Base-by-base conservation (phyloP, 2,329 filamentous ascomycete genomes). In the Stachybotrys chlorohalonatus region DNA sequence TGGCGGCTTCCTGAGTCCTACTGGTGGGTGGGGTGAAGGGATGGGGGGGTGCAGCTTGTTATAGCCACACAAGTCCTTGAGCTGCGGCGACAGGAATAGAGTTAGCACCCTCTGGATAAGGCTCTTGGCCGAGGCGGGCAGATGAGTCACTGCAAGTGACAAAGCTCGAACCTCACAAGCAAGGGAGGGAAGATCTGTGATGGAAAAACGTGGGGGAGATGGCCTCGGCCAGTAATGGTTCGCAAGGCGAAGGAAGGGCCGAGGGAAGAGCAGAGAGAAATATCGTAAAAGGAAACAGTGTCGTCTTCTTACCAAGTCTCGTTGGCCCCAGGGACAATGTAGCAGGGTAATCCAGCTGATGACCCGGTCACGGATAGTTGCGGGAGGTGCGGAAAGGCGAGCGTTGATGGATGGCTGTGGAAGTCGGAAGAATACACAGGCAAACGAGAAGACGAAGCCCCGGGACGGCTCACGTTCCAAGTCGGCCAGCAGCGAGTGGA, bases 1-100 rank as follows among this genome's bases (percentile, higher is more conserved):
- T 79, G 69, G 24, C 24, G 24, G 66, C 71, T 74, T 66, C 70
- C 67, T 58, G 59, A 53, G 53, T 49, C 46, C 54, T 58, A 61
- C 39, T 55, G 58, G 64, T 63, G 65, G 62, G 65, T 62, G 63
- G 62, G 56, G 54, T 53, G 55, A 57, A 61, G 56, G 31, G 49
- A 54, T 53, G 52, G 48, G 58, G 58, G 55, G 50, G 47, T 50
- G 54, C 56, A 42, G 36, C 57, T 58, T 62, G 60, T 59, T 63
- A 63, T 63, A 57, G 59, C 60, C 60, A 63, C 63, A 61, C 59
- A 61, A 65, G 65, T 69, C 67, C 65, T 66, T 59, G 64, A 66
- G 59, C 64, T 58, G 58, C 49, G 49, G 59, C 57, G 60, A 62
- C 54, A 60, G n/a, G 55, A 65, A 59, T 63, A 54, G 58, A 59